phyloP scores from a whole-genome alignment of 129 eudicot species.

The Helichrysum umbraculigerum region DNA sequence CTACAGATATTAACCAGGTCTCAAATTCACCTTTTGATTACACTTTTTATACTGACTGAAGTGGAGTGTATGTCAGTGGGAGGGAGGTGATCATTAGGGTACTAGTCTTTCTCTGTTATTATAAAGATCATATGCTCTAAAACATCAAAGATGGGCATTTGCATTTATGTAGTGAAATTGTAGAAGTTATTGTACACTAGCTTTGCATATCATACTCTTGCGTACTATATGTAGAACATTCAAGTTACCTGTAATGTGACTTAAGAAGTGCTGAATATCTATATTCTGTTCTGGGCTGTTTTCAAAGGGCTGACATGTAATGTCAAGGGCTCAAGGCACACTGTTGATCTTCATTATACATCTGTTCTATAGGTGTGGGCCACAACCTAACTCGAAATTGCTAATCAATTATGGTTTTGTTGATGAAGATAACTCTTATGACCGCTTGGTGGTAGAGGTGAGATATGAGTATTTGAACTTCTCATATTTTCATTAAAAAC shows the following conservation, averaged over 20 bases:
- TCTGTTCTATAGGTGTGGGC: constrained; percentile 80
- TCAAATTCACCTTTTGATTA: neutral
- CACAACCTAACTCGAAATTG: constrained; percentile 94
- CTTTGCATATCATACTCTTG: neutral
- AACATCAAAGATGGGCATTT: neutral
- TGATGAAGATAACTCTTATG: constrained; percentile 86
- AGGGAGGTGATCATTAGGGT: neutral
- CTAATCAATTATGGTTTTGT: constrained; percentile 95
- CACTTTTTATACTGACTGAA: neutral
- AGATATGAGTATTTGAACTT: constrained; percentile 2
- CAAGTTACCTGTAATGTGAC: neutral
- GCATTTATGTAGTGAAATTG: neutral
- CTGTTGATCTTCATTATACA: constrained; percentile 12
- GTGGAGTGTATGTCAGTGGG: neutral
- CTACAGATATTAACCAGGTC: neutral
- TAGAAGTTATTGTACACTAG: neutral
- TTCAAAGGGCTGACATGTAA: neutral
- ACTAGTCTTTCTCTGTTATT: neutral
- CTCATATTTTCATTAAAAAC: constrained; percentile 15
- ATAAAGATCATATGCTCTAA: constrained; percentile 3
- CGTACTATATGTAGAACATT: neutral
- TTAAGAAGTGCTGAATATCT: neutral
- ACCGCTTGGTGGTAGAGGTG: constrained; percentile 82
- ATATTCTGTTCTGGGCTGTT: neutral
- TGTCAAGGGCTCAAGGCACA: neutral